These are phyloP conservation scores for Platismatia glauca DNA, from an alignment of 495 filamentous ascomycete species.

Conservation along the genomic window DNA sequence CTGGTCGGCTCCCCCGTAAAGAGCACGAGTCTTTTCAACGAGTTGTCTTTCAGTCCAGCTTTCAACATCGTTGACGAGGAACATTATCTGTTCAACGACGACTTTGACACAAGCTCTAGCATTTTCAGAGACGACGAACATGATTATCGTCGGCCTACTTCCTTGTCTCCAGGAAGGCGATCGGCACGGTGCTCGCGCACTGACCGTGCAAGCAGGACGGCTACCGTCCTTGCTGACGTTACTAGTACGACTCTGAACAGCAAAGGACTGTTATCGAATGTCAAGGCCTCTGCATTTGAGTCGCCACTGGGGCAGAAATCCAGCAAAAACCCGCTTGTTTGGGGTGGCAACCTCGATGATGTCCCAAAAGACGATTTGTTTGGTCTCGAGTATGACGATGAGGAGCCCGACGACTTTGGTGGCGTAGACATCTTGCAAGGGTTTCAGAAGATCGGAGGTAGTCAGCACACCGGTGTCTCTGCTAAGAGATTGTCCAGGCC, in stretches of 20 bases:
- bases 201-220: constrained; percentile 47
- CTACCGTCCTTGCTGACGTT: constrained; percentile 57
- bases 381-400: constrained; percentile 47
- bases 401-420: constrained; percentile 53
- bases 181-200: constrained; percentile 54
- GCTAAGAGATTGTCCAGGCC: constrained; percentile 33
- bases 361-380: constrained; percentile 54
- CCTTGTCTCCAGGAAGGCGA: constrained; percentile 68
- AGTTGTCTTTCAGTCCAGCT: constrained; percentile 68
- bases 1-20: constrained; percentile 84
- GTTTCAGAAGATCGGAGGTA: constrained; percentile 77
- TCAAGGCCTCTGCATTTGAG: constrained; percentile 24
- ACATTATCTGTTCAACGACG: constrained; percentile 35
- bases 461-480: constrained; percentile 31
- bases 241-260: constrained; percentile 46
- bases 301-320: constrained; percentile 42
- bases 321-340: constrained; percentile 39
- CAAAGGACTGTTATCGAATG: constrained; percentile 33
- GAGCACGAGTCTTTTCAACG: constrained; percentile 52
- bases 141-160: constrained; percentile 42
- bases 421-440: constrained; percentile 80
- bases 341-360: constrained; percentile 46
- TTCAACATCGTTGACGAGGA: constrained; percentile 48
- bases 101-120: constrained; percentile 53
- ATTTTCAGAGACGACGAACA: constrained; percentile 59